Evolutionary conservation across 257 asterid genomes (phyloP), one percentile per base, ranked within the genome.

Genomic region (Anisodus acutangulus): DNA sequence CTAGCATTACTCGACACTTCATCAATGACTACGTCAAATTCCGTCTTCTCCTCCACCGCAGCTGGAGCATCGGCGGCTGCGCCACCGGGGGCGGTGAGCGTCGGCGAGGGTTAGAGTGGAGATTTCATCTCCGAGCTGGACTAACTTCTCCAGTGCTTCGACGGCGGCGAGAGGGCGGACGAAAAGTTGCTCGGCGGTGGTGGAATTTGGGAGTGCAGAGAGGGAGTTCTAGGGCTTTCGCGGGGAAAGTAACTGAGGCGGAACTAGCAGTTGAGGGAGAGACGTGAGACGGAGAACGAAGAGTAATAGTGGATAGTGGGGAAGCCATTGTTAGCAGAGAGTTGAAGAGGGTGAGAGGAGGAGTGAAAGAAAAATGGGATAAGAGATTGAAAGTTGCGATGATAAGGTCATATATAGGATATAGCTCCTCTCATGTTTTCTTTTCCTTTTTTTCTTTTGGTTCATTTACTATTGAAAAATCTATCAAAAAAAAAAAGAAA

Each of bases 131-230:
- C 35, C 35, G 35, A 95, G 91, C 13, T 86, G 88, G 80, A 93
- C 90, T 79, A 95, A 94, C 17, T 93, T 92, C 53, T 93, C 97
- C 0, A 98, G 97, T 1, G 98, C 97, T 0, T 91, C 97, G 53
- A 93, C 95, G 87, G 95, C 98, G 80, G 92, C 76, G 59, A 93
- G 69, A 5, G 93, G 95, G 81, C 90, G 92, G 87, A 91, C n/a
- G 57, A 22, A 86, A 39, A 12, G 88, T 37, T 84, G 88, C 62
- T 80, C 92, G 93, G 88, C 90, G 89, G 92, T 15, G 19, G 62
- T 60, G 86, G 84, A 35, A 79, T 7, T 84, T 80, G 22, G 90
- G 83, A 76, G 86, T 2, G 86, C 87, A 88, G 86, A 83, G 80
- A 57, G 91, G 89, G 85, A 88, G 88, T 22, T 85, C 83, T 39